These are phyloP conservation scores for Aquilaria agallochum DNA, from an alignment of 441 rosid genomes.

Conservation along the genomic window DNA sequence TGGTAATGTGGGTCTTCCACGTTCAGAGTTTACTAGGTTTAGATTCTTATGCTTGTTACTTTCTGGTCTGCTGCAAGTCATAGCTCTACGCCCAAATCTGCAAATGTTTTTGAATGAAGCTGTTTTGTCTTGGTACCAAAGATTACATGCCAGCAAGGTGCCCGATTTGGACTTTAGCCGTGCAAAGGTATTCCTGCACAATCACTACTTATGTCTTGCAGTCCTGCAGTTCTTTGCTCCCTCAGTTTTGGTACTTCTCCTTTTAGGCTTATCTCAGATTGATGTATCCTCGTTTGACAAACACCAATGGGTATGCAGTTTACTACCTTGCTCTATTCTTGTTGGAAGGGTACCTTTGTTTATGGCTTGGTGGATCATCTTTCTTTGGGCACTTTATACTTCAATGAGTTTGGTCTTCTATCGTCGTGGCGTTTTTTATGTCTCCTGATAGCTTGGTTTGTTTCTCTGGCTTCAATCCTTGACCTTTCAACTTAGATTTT, in stretches of 20 bases:
- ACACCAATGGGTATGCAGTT: constrained; percentile 34
- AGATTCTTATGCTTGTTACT: constrained; percentile 51
- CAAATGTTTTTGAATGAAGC: constrained; percentile 97
- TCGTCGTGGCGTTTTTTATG: constrained; percentile 56
- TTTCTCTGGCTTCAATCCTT: constrained; percentile 7
- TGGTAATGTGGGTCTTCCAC: constrained; percentile 62
- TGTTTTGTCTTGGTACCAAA: constrained; percentile 84
- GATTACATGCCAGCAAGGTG: constrained; percentile 77
- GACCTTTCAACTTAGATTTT: constrained; percentile 9
- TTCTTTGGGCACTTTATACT: constrained; percentile 59
- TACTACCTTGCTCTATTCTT: constrained; percentile 50
- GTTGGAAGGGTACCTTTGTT: constrained; percentile 47
- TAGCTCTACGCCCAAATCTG: constrained; percentile 65
- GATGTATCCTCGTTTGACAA: constrained; percentile 40
- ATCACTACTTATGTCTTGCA: constrained; percentile 78
- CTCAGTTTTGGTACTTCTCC: constrained; percentile 49
- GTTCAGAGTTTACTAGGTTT: constrained; percentile 37
- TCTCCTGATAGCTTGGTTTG: constrained; percentile 41
- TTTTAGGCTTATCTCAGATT: constrained; percentile 62
- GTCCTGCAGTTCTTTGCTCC: constrained; percentile 74
- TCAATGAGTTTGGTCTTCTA: constrained; percentile 60
- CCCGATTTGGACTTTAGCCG: constrained; percentile 90
- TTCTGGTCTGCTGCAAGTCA: constrained; percentile 51
- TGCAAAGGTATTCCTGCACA: constrained; percentile 89
- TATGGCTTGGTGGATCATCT: constrained; percentile 89